These are phyloP conservation scores for Termitomyces sp. DNA, from an alignment of 768 basidiomycete species.

Conservation along the genomic window DNA sequence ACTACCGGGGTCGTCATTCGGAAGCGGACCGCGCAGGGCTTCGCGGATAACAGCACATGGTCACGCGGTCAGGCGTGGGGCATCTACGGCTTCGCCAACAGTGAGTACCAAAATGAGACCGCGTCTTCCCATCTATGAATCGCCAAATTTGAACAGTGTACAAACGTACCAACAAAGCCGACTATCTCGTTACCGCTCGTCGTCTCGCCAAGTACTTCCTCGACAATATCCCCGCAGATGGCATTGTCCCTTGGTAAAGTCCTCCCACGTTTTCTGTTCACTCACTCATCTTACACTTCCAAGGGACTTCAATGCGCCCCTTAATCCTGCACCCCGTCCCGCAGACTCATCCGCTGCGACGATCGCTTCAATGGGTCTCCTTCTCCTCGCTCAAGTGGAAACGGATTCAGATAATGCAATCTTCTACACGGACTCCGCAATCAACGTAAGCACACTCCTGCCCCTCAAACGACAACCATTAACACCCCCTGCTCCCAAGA, in stretches of 20 bases:
- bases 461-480: not conserved
- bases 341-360: constrained; percentile 72
- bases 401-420: constrained; percentile 25
- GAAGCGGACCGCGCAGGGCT: constrained; percentile 60
- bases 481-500: not conserved
- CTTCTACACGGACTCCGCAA: constrained; percentile 44
- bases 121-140: not conserved
- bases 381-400: constrained; percentile 48
- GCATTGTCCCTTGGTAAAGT: constrained; percentile 60
- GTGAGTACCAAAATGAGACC: constrained; percentile 30
- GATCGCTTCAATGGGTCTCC: constrained; percentile 54
- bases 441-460: constrained; percentile 28
- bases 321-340: constrained; percentile 45
- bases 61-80: constrained; percentile 72
- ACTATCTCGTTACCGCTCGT: constrained; percentile 58
- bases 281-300: not conserved
- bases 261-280: not conserved
- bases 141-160: constrained; percentile 41
- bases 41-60: constrained; percentile 65
- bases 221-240: constrained; percentile 48
- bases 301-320: constrained; percentile 77
- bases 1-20: constrained; percentile 58
- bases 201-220: constrained; percentile 59
- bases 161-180: constrained; percentile 39
- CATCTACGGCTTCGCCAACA: constrained; percentile 65